A percentile compares a stretch with the other conserved stretches of the same genome.
phyloP scores from a whole-genome alignment of 179 eudicot species.

The Carnegiea gigantea region DNA sequence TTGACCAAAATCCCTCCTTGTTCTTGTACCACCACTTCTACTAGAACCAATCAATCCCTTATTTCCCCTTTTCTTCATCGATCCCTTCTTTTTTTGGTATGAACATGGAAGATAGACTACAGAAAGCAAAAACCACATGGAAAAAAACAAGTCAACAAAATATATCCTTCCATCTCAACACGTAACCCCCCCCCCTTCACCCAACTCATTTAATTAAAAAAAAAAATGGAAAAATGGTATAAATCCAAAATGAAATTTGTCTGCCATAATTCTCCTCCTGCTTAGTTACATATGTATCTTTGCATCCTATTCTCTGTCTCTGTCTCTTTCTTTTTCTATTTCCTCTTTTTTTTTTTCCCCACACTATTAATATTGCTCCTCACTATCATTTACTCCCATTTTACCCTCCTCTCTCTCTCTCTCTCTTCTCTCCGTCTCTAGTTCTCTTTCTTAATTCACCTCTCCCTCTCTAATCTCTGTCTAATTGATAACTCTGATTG shows the following conservation, averaged over 20 bases:
- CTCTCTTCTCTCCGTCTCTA: neutral
- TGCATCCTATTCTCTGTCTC: constrained; percentile 6
- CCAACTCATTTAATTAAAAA: neutral
- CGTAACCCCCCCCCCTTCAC: neutral
- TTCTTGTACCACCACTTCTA: neutral
- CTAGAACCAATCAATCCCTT: neutral
- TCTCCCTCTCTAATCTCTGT: neutral
- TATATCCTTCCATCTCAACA: neutral
- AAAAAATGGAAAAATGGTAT: neutral
- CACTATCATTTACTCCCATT: neutral
- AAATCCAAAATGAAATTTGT: neutral
- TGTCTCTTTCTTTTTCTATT: neutral
- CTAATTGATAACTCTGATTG: neutral
- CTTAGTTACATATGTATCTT: neutral
- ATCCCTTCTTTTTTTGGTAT: neutral
- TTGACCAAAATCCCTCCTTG: too few species aligned
- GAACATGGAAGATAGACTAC: too few species aligned
- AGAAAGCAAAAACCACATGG: too few species aligned
- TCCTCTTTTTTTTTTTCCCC: neutral
- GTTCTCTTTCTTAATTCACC: neutral
- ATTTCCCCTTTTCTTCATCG: neutral
- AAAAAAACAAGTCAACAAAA: neutral
- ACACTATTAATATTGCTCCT: neutral
- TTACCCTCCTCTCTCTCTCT: neutral
- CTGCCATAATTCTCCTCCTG: neutral